Evolutionary conservation across 768 basidiomycete genomes (phyloP).

Genomic region (Butyriboletus loyo): DNA sequence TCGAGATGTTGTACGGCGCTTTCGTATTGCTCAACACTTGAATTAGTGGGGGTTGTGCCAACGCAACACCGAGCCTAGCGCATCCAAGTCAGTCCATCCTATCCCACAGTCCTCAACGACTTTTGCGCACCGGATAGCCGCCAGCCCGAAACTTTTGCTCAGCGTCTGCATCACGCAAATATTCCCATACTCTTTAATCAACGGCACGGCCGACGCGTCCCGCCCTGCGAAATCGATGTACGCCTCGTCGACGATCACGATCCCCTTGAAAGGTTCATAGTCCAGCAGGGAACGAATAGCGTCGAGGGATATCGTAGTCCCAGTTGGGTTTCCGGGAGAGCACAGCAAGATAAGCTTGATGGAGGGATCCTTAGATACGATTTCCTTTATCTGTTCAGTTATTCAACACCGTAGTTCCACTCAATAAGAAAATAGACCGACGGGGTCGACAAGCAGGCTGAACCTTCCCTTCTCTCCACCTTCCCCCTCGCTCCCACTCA

Average conservation of each 20-base stretch:
- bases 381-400: constrained; percentile 62
- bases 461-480: constrained; percentile 73
- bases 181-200: constrained; percentile 82
- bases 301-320: constrained; percentile 74
- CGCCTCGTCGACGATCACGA: constrained; percentile 94
- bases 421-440: constrained; percentile 34
- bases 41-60: constrained; percentile 87
- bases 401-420: not conserved
- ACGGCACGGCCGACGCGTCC: constrained; percentile 57
- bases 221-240: constrained; percentile 89
- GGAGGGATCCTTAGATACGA: constrained; percentile 62
- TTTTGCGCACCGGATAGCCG: constrained; percentile 78
- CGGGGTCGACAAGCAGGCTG: constrained; percentile 70
- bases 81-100: not conserved
- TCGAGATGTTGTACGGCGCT: constrained; percentile 95
- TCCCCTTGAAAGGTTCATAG: constrained; percentile 80
- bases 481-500: constrained; percentile 59
- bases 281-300: constrained; percentile 70
- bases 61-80: constrained; percentile 78
- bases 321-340: constrained; percentile 96
- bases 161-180: constrained; percentile 94
- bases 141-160: constrained; percentile 94
- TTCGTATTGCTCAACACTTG: constrained; percentile 93
- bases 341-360: constrained; percentile 95
- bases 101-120: not conserved